Base-by-base conservation (phyloP, 768 basidiomycete genomes). In the Dendrothele bispora region DNA sequence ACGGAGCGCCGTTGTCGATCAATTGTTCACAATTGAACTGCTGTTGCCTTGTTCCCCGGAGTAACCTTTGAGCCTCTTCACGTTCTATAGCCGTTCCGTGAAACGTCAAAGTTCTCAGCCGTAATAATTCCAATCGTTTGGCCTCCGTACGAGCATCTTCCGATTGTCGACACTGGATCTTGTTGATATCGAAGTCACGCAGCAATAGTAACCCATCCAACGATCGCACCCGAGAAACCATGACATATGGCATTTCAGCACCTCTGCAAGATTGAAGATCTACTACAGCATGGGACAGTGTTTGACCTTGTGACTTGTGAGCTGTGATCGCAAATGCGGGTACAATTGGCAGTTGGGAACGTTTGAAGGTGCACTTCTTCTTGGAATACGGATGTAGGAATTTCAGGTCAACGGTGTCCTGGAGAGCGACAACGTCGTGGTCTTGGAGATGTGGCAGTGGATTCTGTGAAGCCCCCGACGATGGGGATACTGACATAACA, bases 301-400 rank as follows among this genome's bases (percentile, higher is more conserved):
- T 55, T 40, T 53, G 51, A 11, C 64, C 63, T 52, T 66, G 64
- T 3, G 62, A 52, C 28, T 65, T 62, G 39, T 66, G 57, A 12
- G 49, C 56, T 2, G 63, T 64, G 12, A 62, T 55, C 1, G 63
- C 62, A 49, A 61, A 65, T 0, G 48, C 58, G 7, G 63, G 65
- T 6, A 53, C 20, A 0, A 66, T 26, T 0, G 62, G 62, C 0
- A 66, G 21, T 36, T 66, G 65, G 0, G 30, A 43, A 3, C 64
- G 43, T 3, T 46, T 47, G 7, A 60, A 47, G 0, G 39, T 36
- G 5, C 34, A 54, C 1, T 12, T 24, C 15, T 47, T 25, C 1
- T 54, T 43, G 0, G 54, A 38, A 29, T 52, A 39, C 0, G 46
- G 51, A 46, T 63, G 53, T 0, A 18, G 36, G 5, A 61, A 42